Base-by-base conservation (phyloP, 495 filamentous ascomycete genomes). In the Xylaria curta region DNA sequence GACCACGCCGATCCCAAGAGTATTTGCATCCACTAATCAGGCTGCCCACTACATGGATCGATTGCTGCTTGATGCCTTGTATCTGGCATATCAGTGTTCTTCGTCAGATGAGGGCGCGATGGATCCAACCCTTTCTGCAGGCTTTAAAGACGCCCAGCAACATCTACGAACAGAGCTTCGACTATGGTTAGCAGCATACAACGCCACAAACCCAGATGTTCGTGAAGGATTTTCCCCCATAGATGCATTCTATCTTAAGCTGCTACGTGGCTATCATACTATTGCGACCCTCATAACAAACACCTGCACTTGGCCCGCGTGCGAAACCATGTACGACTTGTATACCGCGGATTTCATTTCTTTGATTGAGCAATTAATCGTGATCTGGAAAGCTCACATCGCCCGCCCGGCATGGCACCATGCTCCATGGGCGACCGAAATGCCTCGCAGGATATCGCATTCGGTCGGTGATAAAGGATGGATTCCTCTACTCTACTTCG, bases 401-500 rank as follows among this genome's bases (percentile, higher is more conserved):
- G 40, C 42, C 24, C 68, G 68, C 42, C 68, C 68, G 13, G 54
- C 58, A 38, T 67, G 63, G 70, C 54, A 51, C 24, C 3, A 49
- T 70, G 17, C 38, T 40, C 26, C 44, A 26, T 24, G 56, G 56
- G 26, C 77, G 19, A 64, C 31, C 19, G 68, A 53, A 19, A 61
- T 49, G 53, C 66, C 68, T 21, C 68, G 68, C 9, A 62, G 70
- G 54, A 62, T 79, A 72, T 73, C 71, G n/a, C 75, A 76, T 31
- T 83, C 82, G 31, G 81, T 82, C 36, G 73, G 81, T 10, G 86
- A 89, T 71, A 79, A 83, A 33, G 85, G 87, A 17, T 85, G 82
- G 65, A 85, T 88, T 9, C 80, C 84, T 10, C 85, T 86, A 0
- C 72, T 90, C 6, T 89, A 87, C 70, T 87, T 81, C 75, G 81